Evolutionary conservation across 2,329 filamentous ascomycete species (phyloP).

Genomic region (Cylindrodendrum hubeiense): DNA sequence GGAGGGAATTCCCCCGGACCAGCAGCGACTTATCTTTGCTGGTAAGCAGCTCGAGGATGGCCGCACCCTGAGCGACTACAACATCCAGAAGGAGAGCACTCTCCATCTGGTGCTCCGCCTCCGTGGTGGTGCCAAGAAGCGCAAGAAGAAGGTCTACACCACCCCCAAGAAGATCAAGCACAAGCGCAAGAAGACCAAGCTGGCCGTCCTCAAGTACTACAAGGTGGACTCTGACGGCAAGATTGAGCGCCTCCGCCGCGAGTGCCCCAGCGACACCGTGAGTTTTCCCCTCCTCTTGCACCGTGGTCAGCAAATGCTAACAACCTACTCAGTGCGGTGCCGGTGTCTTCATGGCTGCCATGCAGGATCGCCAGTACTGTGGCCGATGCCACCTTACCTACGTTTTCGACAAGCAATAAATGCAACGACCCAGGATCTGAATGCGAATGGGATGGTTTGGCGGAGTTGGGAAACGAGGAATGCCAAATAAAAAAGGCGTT

Average conservation of each 20-base stretch:
- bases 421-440: conserved; percentile 45
- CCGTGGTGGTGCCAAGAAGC: conserved; percentile 99
- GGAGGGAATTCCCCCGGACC: conserved; percentile 99
- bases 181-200: conserved; percentile 99
- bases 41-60: conserved; percentile 99
- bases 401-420: conserved; percentile 77
- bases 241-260: conserved; percentile 98
- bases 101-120: conserved; percentile 98
- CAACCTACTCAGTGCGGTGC: conserved; percentile 82
- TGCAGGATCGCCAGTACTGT: conserved; percentile 99
- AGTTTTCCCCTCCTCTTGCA: conserved; percentile 53
- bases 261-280: conserved; percentile 93
- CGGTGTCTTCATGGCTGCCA: conserved; percentile 99
- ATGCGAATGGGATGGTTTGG: conserved; percentile 48
- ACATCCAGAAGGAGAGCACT: conserved; percentile 99
- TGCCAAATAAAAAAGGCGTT: conserved; percentile 55
- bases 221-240: conserved; percentile 99
- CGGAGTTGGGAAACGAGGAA: conserved; percentile 48
- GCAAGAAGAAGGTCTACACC: conserved; percentile 99
- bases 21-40: conserved; percentile 99
- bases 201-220: conserved; percentile 99
- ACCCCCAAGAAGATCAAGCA: conserved; percentile 99
- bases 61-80: conserved; percentile 99
- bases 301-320: conserved; percentile 48
- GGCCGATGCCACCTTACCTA: conserved; percentile 80